These are phyloP conservation scores for Ottelia alismoides DNA, from an alignment of 106 monocot genomes.

Conservation along the genomic window DNA sequence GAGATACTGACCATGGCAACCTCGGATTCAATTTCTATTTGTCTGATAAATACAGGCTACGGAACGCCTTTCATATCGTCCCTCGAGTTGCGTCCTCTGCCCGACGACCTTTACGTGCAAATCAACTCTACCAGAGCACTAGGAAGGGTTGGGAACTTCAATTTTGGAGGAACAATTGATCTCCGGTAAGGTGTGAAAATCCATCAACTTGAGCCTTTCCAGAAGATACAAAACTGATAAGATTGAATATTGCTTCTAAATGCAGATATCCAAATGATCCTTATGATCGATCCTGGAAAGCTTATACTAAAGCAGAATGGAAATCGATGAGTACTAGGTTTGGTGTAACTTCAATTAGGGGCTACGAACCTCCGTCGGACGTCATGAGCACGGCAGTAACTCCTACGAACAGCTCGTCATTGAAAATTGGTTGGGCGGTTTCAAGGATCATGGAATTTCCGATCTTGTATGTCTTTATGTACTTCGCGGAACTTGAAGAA, in stretches of 20 bases:
- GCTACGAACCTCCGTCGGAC: background rate
- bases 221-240: background rate
- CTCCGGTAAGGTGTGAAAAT: background rate
- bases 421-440: background rate
- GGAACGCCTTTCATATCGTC: slow-evolving; percentile 12
- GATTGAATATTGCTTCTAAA: background rate
- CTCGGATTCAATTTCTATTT: background rate
- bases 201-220: too few species aligned
- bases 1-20: background rate
- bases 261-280: slow-evolving; percentile 16
- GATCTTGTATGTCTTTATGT: background rate
- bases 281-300: slow-evolving; percentile 7
- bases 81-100: slow-evolving; percentile 8
- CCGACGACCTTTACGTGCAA: background rate
- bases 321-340: background rate
- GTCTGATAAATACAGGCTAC: background rate
- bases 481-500: slow-evolving; percentile 9
- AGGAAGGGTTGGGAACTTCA: background rate
- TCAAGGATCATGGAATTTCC: background rate
- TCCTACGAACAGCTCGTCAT: background rate
- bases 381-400: slow-evolving; percentile 3
- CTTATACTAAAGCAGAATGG: background rate
- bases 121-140: background rate
- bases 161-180: background rate
- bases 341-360: background rate